Base-by-base conservation (phyloP, 2,329 filamentous ascomycete species). In the Bipolaris cookei region DNA sequence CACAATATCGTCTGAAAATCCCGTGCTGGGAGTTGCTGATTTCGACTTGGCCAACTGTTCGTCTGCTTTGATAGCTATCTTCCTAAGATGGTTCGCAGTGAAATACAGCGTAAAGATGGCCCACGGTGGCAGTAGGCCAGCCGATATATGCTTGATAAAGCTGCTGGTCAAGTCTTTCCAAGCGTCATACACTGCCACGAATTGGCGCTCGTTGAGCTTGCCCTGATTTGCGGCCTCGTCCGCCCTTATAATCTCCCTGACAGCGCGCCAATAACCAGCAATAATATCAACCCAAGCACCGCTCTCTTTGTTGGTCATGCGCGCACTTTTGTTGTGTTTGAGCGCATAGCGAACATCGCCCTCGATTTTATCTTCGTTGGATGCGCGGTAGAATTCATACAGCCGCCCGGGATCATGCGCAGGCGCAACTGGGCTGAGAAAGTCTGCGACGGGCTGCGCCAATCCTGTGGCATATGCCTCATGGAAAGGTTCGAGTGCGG, bases 51-150 rank as follows among this genome's bases (percentile, higher is more conserved):
- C 79, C 42, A 79, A 73, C 69, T 90, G 89, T 35, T 88, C 86
- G 74, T 99, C 95, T 54, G 95, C 93, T 71, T 89, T 91, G 75
- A 97, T 95, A 45, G 95, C 95, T 77, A 97, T 96, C 41, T 90
- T 80, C 58, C 95, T 85, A 57, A 99, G 78, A 73, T 96, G 92
- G 77, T 92, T 96, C 52, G 92, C 93, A 21, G 89, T 88, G 50
- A 90, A 84, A 72, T 98, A 98, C 37, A 99, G 82, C 71, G 91
- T 93, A 3, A 95, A 93, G 49, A 99, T 87, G 0, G 92, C 95
- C 94, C 95, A 99, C 30, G 92, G 89, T 63, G 91, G 88, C 67
- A 98, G 91, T 2, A 86, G 84, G 53, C 83, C 82, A 63, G 85
- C 89, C 34, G 88, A 89, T 74, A 97, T 97, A 30, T 92, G 92